phyloP scores from a whole-genome alignment of 805 yeast genomes.

The Saccharomycopsis babjevae region DNA sequence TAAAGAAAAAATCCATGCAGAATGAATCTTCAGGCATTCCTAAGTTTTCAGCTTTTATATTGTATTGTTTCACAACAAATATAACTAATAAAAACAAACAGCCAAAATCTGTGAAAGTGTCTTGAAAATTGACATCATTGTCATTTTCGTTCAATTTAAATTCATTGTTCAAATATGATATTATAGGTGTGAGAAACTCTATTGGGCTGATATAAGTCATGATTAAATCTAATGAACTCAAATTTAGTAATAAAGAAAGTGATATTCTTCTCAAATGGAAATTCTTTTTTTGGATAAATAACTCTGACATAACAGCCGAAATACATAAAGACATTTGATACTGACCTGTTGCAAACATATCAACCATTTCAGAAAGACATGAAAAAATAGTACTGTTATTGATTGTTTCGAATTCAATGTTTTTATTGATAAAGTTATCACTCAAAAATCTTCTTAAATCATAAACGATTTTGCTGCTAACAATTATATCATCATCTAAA shows the following conservation, averaged over 20 bases:
- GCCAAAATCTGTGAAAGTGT: slow-evolving; percentile 60
- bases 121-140: slow-evolving; percentile 54
- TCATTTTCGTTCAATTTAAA: slow-evolving; percentile 26
- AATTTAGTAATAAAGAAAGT: slow-evolving; percentile 38
- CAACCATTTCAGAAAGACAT: slow-evolving; percentile 37
- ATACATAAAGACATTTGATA: slow-evolving; percentile 33
- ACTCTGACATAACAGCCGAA: slow-evolving; percentile 25
- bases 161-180: slow-evolving; percentile 40
- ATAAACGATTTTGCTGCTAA: slow-evolving; percentile 25
- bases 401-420: slow-evolving; percentile 38
- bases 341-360: slow-evolving; percentile 38
- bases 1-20: slow-evolving; percentile 8
- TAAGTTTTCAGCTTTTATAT: slow-evolving; percentile 25
- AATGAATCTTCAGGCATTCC: slow-evolving; percentile 3
- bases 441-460: slow-evolving; percentile 25
- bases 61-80: slow-evolving; percentile 31
- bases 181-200: slow-evolving; percentile 32
- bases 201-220: slow-evolving; percentile 37
- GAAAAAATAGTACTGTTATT: slow-evolving; percentile 46
- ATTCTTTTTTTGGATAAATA: slow-evolving; percentile 33
- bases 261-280: slow-evolving; percentile 40
- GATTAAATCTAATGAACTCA: slow-evolving; percentile 33
- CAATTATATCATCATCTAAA: slow-evolving; percentile 26
- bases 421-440: slow-evolving; percentile 27
- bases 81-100: slow-evolving; percentile 40